Evolutionary conservation across 1,284 basidiomycete genomes (phyloP).

Genomic region (Heterobasidion parviporum): DNA sequence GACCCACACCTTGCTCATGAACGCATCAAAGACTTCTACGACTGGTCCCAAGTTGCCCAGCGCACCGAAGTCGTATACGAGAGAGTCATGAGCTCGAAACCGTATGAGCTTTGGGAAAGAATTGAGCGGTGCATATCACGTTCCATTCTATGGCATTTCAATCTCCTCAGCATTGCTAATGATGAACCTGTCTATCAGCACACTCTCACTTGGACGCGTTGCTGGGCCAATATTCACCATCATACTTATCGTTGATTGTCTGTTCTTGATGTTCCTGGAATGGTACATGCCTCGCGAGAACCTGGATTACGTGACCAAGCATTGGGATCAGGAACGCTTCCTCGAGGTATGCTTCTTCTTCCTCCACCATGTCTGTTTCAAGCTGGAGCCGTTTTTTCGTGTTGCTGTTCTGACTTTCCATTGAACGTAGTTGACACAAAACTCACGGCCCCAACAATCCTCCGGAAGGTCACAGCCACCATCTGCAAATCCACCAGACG

Average conservation of each 20-base stretch:
- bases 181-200: constrained; percentile 29
- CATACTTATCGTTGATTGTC: constrained; percentile 73
- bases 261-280: constrained; percentile 72
- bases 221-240: constrained; percentile 74
- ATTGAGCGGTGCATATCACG: constrained; percentile 48
- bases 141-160: background rate
- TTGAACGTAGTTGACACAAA: background rate
- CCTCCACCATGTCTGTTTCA: background rate
- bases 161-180: background rate
- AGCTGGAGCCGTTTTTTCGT: background rate
- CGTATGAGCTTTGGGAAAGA: constrained; percentile 62
- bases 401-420: background rate
- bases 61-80: constrained; percentile 84
- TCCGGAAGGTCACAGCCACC: background rate
- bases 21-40: constrained; percentile 78
- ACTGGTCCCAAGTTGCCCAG: constrained; percentile 76
- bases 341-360: constrained; percentile 18
- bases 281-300: constrained; percentile 67
- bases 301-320: constrained; percentile 55
- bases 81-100: constrained; percentile 50
- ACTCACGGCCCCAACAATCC: background rate
- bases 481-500: background rate
- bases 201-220: constrained; percentile 62
- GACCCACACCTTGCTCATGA: constrained; percentile 76
- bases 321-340: constrained; percentile 32